Conservation (phyloP, 2,329 filamentous ascomycete genomes). For the Blastomyces silverae region DNA sequence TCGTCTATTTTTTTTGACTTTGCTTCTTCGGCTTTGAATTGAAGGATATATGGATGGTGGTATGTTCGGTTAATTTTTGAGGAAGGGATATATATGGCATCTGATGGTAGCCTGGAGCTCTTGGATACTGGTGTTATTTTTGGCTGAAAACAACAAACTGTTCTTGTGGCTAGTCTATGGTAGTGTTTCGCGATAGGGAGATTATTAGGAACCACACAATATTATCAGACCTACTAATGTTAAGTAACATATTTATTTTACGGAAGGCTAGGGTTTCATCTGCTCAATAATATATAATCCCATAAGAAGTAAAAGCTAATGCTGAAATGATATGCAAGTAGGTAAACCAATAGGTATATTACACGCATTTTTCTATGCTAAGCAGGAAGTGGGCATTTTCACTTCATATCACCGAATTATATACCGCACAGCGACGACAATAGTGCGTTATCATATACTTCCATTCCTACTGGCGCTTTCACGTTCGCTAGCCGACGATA, state of each 20-base stretch:
- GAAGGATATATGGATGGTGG: not conserved
- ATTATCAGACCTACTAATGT: not conserved
- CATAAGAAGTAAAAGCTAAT: too few species aligned
- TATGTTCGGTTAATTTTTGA: not conserved
- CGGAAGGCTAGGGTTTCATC: not conserved
- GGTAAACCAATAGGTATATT: not conserved
- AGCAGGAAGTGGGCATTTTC: not conserved
- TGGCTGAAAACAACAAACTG: not conserved
- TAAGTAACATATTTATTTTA: not conserved
- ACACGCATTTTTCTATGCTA: not conserved
- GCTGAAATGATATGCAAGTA: not conserved
- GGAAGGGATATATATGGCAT: not conserved
- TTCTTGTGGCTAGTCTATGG: not conserved
- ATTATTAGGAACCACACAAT: not conserved
- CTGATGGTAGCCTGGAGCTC: not conserved
- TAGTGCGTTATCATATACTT: conserved; percentile 5
- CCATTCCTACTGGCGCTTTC: conserved; percentile 15
- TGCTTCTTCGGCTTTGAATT: not conserved
- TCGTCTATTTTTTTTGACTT: not conserved
- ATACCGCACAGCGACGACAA: not conserved
- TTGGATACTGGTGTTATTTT: conserved; percentile 1
- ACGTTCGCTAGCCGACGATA: conserved; percentile 3
- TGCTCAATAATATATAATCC: not conserved
- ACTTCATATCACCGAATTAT: not conserved
- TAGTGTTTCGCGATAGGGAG: too few species aligned